Base-by-base conservation (phyloP, 768 basidiomycete species). In the Panaeolus papilionaceus region DNA sequence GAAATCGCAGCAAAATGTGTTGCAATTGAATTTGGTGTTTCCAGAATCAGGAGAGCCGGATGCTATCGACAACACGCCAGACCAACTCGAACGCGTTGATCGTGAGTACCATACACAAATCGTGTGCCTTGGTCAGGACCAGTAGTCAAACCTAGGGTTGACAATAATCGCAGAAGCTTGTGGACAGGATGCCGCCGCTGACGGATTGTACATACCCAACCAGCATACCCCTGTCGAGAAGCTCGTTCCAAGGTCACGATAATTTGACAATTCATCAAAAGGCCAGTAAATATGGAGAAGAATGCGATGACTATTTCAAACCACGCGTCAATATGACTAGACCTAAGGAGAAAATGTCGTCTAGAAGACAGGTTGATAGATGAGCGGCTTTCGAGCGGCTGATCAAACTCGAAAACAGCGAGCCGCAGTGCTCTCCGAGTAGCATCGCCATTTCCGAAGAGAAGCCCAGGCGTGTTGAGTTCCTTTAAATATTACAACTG, bases 331-430 rank as follows among this genome's bases (percentile, higher is more conserved):
- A 58, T 14, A 9, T 37, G 54, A 58, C 16, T 14, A 37, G 54
- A 58, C 33, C 54, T 58, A 33, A 18, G 33, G 6, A 37, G 20
- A 14, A 58, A 58, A 28, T n/a, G 47, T n/a, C 14, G 54, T 58
- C 54, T 33, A 58, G 54, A 37, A 51, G 42, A 18, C 12, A 49
- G n/a, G 28, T 33, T 58, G 54, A 37, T n/a, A 58, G 12, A 58
- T 58, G 54, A 58, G 54, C 54, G 54, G 54, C 54, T 58, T 58
- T 58, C 28, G 54, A 58, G 54, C 28, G 54, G 54, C 54, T 33
- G 16, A 20, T 26, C 47, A 49, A 49, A 49, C 20, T 26, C 26
- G 47, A 51, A 28, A 58, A 12, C 12, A 58, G 54, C n/a, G 23
- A 51, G 47, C 26, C 26, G 54, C n/a, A 28, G 54, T 58, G 12